Conservation (phyloP, 768 basidiomycete genomes). For the Lentinula guzmanii region DNA sequence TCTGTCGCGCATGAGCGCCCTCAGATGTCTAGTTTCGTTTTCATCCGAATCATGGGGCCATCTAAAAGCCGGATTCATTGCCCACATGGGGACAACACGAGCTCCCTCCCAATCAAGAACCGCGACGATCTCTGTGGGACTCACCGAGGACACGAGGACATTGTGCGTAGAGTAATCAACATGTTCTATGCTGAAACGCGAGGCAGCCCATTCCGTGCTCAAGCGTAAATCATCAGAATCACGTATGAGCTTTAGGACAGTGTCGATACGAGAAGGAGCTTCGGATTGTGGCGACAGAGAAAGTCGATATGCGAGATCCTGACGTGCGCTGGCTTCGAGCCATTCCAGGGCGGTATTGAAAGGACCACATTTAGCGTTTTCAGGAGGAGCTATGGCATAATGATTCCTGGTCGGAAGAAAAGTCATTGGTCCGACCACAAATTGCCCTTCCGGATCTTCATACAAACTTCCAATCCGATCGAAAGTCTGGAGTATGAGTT, state of each 20-base stretch:
- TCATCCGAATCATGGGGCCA: constrained; percentile 2
- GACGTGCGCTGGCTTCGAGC: constrained; percentile 6
- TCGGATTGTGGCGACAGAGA: neutral
- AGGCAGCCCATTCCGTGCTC: neutral
- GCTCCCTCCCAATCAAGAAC: constrained; percentile 6
- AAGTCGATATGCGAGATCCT: constrained; percentile 8
- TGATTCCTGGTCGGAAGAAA: neutral
- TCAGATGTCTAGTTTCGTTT: constrained; percentile 1
- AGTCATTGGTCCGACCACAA: constrained; percentile 9
- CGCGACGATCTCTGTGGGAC: neutral
- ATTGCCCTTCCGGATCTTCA: neutral
- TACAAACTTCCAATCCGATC: constrained; percentile 8
- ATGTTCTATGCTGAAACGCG: neutral
- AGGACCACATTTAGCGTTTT: constrained; percentile 8
- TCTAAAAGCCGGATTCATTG: constrained; percentile 4
- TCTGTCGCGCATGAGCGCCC: neutral
- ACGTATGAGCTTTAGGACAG: neutral
- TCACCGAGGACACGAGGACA: neutral
- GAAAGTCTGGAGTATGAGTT: constrained; percentile 6
- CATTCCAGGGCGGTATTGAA: constrained; percentile 3
- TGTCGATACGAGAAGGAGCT: neutral
- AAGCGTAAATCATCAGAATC: neutral
- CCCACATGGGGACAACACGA: constrained; percentile 6
- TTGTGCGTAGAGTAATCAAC: constrained; percentile 5
- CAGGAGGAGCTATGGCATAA: constrained; percentile 2